These are phyloP conservation scores for Mucor plumbeus DNA, from an alignment of 371 early-diverging fungal genomes.

Conservation along the genomic window DNA sequence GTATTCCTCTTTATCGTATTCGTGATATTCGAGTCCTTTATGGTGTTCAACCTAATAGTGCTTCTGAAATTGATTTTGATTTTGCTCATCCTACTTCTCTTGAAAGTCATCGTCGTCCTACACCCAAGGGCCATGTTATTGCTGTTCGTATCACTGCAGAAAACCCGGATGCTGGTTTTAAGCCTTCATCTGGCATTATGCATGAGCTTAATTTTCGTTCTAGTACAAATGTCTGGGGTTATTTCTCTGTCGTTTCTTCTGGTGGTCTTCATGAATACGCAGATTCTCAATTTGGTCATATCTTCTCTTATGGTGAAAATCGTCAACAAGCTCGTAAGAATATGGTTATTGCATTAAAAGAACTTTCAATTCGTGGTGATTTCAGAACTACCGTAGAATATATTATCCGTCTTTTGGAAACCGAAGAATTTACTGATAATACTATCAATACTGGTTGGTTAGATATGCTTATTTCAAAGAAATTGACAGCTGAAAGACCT, in stretches of 20 bases:
- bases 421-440: slow-evolving; percentile 88
- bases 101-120: slow-evolving; percentile 88
- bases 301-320: slow-evolving; percentile 96
- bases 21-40: slow-evolving; percentile 95
- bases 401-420: slow-evolving; percentile 92
- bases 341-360: slow-evolving; percentile 97
- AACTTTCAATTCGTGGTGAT: slow-evolving; percentile 97
- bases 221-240: slow-evolving; percentile 97
- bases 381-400: slow-evolving; percentile 99
- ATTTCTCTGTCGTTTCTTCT: slow-evolving; percentile 94
- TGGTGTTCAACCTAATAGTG: slow-evolving; percentile 82
- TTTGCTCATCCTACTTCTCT: slow-evolving; percentile 76
- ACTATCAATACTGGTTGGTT: slow-evolving; percentile 96
- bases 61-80: slow-evolving; percentile 93
- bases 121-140: slow-evolving; percentile 97
- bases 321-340: slow-evolving; percentile 94
- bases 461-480: slow-evolving; percentile 90
- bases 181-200: slow-evolving; percentile 95
- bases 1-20: slow-evolving; percentile 93
- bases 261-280: slow-evolving; percentile 98
- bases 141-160: slow-evolving; percentile 99
- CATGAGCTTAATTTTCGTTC: slow-evolving; percentile 95
- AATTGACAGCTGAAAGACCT: slow-evolving; percentile 90
- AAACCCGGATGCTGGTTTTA: slow-evolving; percentile 98
- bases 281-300: slow-evolving; percentile 99